Evolutionary conservation across 352 stramenopile species (phyloP), one percentile per base, ranked within the genome.

Genomic region (Globisporangium acanthophoron): DNA sequence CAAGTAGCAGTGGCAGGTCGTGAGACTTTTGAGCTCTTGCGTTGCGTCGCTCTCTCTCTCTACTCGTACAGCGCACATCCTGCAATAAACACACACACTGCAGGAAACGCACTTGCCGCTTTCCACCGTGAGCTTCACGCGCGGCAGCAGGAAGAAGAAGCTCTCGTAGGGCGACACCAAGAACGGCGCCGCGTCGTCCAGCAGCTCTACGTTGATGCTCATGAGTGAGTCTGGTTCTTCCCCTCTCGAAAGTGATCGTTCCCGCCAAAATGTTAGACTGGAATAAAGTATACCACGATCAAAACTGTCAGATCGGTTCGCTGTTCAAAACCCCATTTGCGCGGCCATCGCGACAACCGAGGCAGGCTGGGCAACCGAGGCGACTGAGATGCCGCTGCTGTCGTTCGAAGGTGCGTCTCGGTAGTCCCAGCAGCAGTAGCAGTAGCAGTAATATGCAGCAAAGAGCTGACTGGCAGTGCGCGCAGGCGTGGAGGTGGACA

Each of bases 131-230:
- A 92, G 79, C 69, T 85, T 86, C 29, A 88, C 70, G 70, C 72
- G 71, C 45, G 80, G 67, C 52, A 92, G 76, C 27, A 80, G 49
- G 64, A 92, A 90, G 77, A 90, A 87, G 63, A 90, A 88, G 59
- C 65, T 79, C 54, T 90, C 83, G 61, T 81, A 88, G 12, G 83
- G 83, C 54, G 83, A 92, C 62, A 92, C 83, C 48, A 90, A 69
- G 50, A 83, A 88, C 64, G 83, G 83, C 69, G 79, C 70, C 8
- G 60, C 61, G 46, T 61, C 68, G 16, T 82, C 77, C 50, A 90
- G 76, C 24, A 92, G 69, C 57, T 79, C 61, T 50, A 90, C 80
- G 62, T 92, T 92, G 49, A 88, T 75, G 64, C 83, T 92, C 83
- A 92, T 92, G 43, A 47, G 1, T 47, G 16, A 8, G 8, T 20